Evolutionary conservation across 306 rosid genomes (phyloP).

Genomic region (Citrullus colocynthis): DNA sequence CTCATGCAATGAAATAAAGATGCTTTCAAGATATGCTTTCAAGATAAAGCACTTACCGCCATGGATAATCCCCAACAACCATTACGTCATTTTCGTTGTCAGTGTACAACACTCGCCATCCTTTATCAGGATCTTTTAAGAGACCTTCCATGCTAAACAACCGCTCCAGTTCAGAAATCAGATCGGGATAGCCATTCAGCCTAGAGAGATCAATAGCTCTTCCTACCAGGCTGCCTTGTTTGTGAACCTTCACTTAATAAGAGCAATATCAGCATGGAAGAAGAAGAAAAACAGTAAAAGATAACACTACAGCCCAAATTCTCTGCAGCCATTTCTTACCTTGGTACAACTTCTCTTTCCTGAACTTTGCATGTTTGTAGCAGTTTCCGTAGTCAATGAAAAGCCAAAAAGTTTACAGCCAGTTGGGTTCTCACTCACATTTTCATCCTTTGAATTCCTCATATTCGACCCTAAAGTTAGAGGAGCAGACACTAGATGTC

Average conservation of each 20-base stretch:
- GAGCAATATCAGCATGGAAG: constrained; percentile 37
- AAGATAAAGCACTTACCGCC: constrained; percentile 55
- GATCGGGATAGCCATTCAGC: constrained; percentile 63
- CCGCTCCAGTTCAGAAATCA: constrained; percentile 72
- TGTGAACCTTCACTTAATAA: constrained; percentile 86
- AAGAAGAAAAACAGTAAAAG: constrained; percentile 38
- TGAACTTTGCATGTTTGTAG: constrained; percentile 28
- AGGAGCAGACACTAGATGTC: constrained; percentile 30
- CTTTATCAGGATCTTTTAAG: constrained; percentile 59
- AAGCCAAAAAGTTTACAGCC: constrained; percentile 77
- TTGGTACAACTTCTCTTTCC: constrained; percentile 87
- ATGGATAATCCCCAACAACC: constrained; percentile 95
- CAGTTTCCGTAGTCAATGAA: constrained; percentile 52
- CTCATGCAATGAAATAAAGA: background rate
- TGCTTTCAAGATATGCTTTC: background rate
- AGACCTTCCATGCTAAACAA: constrained; percentile 95
- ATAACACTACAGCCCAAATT: constrained; percentile 26
- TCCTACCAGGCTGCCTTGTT: constrained; percentile 97
- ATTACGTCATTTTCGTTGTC: constrained; percentile 93
- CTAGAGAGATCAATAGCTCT: constrained; percentile 92
- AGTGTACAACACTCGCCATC: constrained; percentile 82
- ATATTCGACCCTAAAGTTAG: constrained; percentile 30
- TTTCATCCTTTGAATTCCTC: constrained; percentile 47
- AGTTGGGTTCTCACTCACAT: constrained; percentile 28
- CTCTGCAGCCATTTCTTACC: constrained; percentile 57